Evolutionary conservation across 495 filamentous ascomycete genomes (phyloP).

Genomic region (Trichoderma gamsii): DNA sequence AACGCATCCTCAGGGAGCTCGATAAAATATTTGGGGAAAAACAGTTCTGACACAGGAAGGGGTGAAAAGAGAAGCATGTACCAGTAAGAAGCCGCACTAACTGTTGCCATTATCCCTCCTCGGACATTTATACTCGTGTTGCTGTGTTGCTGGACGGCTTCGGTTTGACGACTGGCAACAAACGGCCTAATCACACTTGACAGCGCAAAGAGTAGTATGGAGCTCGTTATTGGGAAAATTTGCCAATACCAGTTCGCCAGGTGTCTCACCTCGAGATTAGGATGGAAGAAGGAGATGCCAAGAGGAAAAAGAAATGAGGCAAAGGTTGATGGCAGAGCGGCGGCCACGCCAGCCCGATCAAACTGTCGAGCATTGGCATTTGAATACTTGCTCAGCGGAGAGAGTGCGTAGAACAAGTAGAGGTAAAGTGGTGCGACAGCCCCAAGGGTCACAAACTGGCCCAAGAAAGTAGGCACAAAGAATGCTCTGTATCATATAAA

Average conservation of each 20-base stretch:
- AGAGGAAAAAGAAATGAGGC: background rate
- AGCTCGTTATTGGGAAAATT: background rate
- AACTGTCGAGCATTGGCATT: background rate
- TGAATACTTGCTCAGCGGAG: background rate
- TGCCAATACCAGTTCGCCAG: constrained; percentile 15
- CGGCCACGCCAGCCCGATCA: background rate
- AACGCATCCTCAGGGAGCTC: background rate
- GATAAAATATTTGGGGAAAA: background rate
- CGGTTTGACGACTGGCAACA: too few species aligned
- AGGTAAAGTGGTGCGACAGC: background rate
- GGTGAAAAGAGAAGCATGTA: background rate
- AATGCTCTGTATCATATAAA: too few species aligned
- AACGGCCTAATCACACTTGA: background rate
- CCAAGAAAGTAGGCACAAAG: background rate
- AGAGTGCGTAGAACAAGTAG: background rate
- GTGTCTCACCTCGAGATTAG: background rate
- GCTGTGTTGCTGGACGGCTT: background rate
- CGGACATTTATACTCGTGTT: background rate
- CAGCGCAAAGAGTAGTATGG: background rate
- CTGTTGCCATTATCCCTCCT: background rate
- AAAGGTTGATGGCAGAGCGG: background rate
- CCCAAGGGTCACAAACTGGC: constrained; percentile 1
- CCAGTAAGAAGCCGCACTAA: background rate
- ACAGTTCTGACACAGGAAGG: background rate
- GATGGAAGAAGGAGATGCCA: background rate